Conservation (phyloP, 2,329 filamentous ascomycete species). For the Eutypa lata region DNA sequence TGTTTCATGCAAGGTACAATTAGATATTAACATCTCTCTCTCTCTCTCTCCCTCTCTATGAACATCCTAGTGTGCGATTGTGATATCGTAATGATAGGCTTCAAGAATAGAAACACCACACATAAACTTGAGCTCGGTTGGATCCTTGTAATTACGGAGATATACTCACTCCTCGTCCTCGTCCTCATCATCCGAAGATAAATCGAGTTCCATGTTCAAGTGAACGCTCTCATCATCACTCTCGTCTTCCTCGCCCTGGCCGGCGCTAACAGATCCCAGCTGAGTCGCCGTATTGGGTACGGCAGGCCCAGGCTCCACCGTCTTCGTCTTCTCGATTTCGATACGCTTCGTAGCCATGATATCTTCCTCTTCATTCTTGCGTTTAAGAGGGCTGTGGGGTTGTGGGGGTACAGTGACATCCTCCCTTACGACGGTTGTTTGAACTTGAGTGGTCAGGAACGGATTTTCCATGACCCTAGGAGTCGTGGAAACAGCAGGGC, state of each 20-base stretch:
- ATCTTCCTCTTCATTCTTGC: constrained; percentile 39
- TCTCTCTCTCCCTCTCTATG: no score
- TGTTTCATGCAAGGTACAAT: no score
- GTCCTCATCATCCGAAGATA: constrained; percentile 18
- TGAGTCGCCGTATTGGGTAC: constrained; percentile 6
- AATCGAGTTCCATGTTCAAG: constrained; percentile 57
- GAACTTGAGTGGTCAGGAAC: constrained; percentile 22
- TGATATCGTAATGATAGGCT: no score
- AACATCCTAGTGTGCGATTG: no score
- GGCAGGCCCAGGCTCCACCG: constrained; percentile 7
- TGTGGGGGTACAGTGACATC: constrained; percentile 6
- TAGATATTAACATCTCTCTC: no score
- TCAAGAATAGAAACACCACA: no score
- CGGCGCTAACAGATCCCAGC: not conserved
- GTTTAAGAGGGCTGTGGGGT: constrained; percentile 32
- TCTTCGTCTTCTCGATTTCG: constrained; percentile 29
- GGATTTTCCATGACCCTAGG: constrained; percentile 14
- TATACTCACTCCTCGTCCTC: constrained; percentile 34
- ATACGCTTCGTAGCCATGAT: constrained; percentile 34
- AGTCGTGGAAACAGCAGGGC: constrained; percentile 4
- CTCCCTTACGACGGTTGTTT: constrained; percentile 17
- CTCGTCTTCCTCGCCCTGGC: constrained; percentile 40
- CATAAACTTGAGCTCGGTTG: no score
- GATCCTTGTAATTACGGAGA: no score
- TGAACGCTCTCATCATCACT: constrained; percentile 52